Base-by-base conservation (phyloP, 495 filamentous ascomycete genomes). In the Aspergillus diversus region DNA sequence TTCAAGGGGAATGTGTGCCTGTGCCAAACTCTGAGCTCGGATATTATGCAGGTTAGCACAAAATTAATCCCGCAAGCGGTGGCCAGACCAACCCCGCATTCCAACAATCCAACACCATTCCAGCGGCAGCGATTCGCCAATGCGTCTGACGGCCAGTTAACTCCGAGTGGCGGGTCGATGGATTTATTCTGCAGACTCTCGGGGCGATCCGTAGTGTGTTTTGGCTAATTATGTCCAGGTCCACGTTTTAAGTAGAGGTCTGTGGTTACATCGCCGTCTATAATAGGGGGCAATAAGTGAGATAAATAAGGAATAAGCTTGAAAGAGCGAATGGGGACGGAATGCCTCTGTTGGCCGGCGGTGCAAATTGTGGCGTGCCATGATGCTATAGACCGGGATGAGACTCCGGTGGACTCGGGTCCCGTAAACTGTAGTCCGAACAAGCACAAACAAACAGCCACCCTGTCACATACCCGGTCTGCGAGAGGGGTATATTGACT, bases 1-100 rank as follows among this genome's bases (percentile, higher is more conserved):
- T 17, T n/a, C 13, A 49, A 49, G 2, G 46, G 4, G 3, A 49
- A 49, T 49, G 8, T 16, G 46, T 49, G 5, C 46, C 46, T 49
- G 46, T 49, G 15, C 8, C 46, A 49, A 49, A 49, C 12, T 49
- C 12, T 49, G 46, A 49, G 46, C 17, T 16, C 7, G 46, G 13
- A 49, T 13, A 7, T 49, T 17, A 49, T 49, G 46, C 46, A 49
- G 46, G 46, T 49, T 15, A 49, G 46, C 46, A 49, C 46, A 17
- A 49, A 49, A 49, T 49, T 16, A 49, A 49, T 49, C 46, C 46
- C 46, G 46, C 46, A 49, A 49, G 46, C 46, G 17, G 46, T 49
- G 46, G 46, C 4, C 46, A 48, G 46, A 49, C 5, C 46, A 49
- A 49, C 46, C 46, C 46, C 46, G 46, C 46, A 49, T 49, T 49